Percentiles rank a stretch among this genome's conserved stretches.
phyloP scores from a whole-genome alignment of 345 rosid genomes.

The Citrus trifoliata region DNA sequence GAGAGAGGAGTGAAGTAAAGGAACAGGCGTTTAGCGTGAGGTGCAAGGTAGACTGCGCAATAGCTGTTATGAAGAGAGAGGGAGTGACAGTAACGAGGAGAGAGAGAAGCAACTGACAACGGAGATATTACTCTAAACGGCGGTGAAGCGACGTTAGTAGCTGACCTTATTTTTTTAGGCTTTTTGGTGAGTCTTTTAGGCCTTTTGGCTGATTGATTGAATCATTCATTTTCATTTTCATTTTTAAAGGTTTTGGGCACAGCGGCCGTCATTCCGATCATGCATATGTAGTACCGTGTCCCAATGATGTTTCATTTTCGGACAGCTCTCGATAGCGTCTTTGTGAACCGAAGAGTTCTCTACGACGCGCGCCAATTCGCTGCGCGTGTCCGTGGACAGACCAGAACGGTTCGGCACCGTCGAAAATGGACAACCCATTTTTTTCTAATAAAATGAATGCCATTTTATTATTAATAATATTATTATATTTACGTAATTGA shows the following conservation, averaged over 20 bases:
- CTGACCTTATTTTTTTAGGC: not conserved
- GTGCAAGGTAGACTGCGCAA: conserved; percentile 46
- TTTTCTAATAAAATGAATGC: not conserved
- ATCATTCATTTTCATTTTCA: not conserved
- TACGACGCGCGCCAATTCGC: not conserved
- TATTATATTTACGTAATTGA: too few relatives aligned
- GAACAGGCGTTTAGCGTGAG: conserved; percentile 91
- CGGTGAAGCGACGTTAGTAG: conserved; percentile 65
- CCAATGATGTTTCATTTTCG: conserved; percentile 25
- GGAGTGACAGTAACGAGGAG: not conserved
- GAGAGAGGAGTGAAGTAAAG: not conserved
- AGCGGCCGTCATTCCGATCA: conserved; percentile 56
- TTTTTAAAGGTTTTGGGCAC: not conserved
- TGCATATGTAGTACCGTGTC: conserved; percentile 21
- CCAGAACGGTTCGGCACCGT: too few relatives aligned
- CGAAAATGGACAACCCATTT: not conserved
- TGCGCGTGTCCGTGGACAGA: not conserved
- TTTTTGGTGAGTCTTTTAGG: too few relatives aligned
- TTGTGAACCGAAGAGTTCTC: not conserved
- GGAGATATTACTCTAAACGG: conserved; percentile 43
- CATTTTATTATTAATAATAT: too few relatives aligned
- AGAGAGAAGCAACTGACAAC: conserved; percentile 23
- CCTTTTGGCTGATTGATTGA: not conserved
- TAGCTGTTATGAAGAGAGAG: conserved; percentile 64
- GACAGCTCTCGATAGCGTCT: not conserved